Evolutionary conservation across 2,329 filamentous ascomycete genomes (phyloP), one percentile per base, ranked within the genome.

Genomic region (Niveomyces coronatus): DNA sequence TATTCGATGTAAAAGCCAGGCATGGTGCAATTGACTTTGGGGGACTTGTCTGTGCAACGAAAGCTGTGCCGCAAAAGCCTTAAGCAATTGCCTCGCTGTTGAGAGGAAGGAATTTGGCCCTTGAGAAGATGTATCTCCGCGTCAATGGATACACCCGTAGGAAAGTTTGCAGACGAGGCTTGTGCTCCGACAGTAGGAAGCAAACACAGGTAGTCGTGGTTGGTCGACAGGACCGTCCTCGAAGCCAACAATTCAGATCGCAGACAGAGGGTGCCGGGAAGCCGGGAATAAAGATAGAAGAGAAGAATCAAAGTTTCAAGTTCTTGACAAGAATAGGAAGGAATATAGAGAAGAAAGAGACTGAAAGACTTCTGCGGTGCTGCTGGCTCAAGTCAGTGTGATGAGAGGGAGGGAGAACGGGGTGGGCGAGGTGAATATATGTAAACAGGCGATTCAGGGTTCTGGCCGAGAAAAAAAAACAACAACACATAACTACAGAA

Each of bases 1-100:
- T 84, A 84, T 53, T 82, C 77, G 70, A 80, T 80, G 54, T 80
- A 80, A 54, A 79, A 80, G 47, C 76, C 76, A 50, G 67, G 68
- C 75, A 79, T 79, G 45, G 49, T 70, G 22, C 28, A 41, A 28
- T 37, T 20, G 29, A 27, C 28, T 14, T 28, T 22, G 37, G 10
- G 26, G 10, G 14, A 28, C 13, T 24, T 24, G 8, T 24, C 28
- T 26, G 33, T 23, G 28, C 29, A 39, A 27, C 18, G 30, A 32
- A 39, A 28, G n/a, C n/a, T n/a, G n/a, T 22, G 23, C 30, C 30
- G 23, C 37, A 39, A 22, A 13, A n/a, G n/a, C n/a, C n/a, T n/a
- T n/a, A n/a, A n/a, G n/a, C n/a, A n/a, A n/a, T n/a, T n/a, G n/a
- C n/a, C n/a, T n/a, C n/a, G n/a, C n/a, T n/a, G n/a, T n/a, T n/a